Evolutionary conservation across 371 early-diverging fungal species (phyloP), one percentile per base, ranked within the genome.

Genomic region (Sporodiniella umbellata): DNA sequence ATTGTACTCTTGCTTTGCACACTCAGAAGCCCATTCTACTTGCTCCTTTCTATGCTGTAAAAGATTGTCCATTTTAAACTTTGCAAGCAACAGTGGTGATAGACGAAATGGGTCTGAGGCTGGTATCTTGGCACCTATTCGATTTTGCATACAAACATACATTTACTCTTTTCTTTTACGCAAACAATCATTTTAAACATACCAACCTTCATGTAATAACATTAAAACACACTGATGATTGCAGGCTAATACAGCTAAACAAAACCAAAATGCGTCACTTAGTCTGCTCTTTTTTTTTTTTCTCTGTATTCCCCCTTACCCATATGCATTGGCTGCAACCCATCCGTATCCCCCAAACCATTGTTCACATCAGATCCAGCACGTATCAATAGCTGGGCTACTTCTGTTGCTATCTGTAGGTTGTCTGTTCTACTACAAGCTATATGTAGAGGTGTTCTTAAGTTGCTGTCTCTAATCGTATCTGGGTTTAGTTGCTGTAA

Each of bases 261-360:
- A 31, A 26, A 22, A 49, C n/a, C 3, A 4, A 45, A 18, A 28
- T 17, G 15, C 1, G n/a, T 14, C n/a, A 14, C 5, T 11, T 4
- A 14, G 15, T 1, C 11, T 4, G n/a, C 15, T 37, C 11, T 21
- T 42, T 5, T 2, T 42, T 21, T 8, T 12, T n/a, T 15, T 35
- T 46, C 31, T 23, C 24, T 54, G n/a, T 33, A 18, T 17, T 39
- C 22, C 12, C 26, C 44, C 14, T 55, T 64, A 76, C 76, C 76
- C 68, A 72, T 62, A 39, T 76, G 76, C 60, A 76, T 56, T 12
- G 76, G 76, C 33, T 65, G 64, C 17, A 72, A 47, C 19, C 76
- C 76, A 53, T 76, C 70, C 1, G 62, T 53, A 54, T 76, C 76
- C 1, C 76, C 72, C 8, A 72, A 66, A 11, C 72, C 76, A 66